Evolutionary conservation across 1,284 basidiomycete species (phyloP).

Genomic region (Irpex sp.): DNA sequence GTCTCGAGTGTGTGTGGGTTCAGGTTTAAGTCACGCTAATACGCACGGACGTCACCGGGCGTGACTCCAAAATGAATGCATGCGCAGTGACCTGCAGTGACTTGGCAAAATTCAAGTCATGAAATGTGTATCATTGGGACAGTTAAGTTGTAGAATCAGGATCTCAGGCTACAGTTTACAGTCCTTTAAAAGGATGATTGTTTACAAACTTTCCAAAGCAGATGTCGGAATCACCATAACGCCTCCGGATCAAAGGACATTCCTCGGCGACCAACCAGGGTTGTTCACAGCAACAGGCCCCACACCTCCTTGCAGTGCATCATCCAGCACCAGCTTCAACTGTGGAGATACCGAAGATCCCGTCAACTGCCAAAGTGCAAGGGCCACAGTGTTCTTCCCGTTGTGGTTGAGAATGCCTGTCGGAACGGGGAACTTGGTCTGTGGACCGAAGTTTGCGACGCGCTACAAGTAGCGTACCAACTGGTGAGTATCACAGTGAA

Average conservation of each 20-base stretch:
- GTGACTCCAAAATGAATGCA: too few relatives aligned
- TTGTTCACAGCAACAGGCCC: slow-evolving; percentile 55
- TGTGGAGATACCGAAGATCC: slow-evolving; percentile 44
- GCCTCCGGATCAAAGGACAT: not conserved
- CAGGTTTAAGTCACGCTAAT: too few relatives aligned
- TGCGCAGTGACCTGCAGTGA: too few relatives aligned
- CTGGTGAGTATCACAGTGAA: slow-evolving; percentile 1
- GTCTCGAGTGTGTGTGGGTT: too few relatives aligned
- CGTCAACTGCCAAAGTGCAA: slow-evolving; percentile 69
- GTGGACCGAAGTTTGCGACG: slow-evolving; percentile 46
- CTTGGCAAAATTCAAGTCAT: too few relatives aligned
- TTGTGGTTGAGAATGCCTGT: slow-evolving; percentile 71
- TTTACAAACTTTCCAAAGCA: not conserved
- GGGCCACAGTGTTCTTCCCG: slow-evolving; percentile 68
- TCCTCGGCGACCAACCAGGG: slow-evolving; percentile 46
- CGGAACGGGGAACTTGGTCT: slow-evolving; percentile 75
- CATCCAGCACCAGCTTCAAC: slow-evolving; percentile 54
- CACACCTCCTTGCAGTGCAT: slow-evolving; percentile 63
- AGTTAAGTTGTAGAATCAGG: too few relatives aligned
- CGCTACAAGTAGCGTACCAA: slow-evolving; percentile 23
- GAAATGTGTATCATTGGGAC: too few relatives aligned
- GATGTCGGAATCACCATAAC: too few relatives aligned
- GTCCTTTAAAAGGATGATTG: not conserved
- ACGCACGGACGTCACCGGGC: too few relatives aligned
- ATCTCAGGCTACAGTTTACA: too few relatives aligned